These are phyloP conservation scores for Cyberlindnera mycetangii DNA, from an alignment of 805 yeast genomes.

Conservation along the genomic window DNA sequence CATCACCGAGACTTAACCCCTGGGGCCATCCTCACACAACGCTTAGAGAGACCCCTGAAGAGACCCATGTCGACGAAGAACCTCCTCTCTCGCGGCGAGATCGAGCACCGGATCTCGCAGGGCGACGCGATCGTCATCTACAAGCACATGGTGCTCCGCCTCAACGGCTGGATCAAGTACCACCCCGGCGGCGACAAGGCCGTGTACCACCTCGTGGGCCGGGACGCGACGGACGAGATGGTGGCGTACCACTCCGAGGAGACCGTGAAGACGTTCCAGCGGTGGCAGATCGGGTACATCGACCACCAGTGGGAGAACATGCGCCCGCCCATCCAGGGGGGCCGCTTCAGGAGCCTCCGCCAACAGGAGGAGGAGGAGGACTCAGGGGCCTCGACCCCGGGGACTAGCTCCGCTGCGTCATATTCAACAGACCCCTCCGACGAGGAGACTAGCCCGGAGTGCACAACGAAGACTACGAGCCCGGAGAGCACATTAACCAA, in stretches of 20 bases:
- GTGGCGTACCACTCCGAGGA: conserved; percentile 72
- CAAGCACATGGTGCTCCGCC: conserved; percentile 53
- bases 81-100: conserved; percentile 40
- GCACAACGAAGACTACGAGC: too few species aligned
- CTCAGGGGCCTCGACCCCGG: neutral
- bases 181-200: conserved; percentile 94
- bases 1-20: too few species aligned
- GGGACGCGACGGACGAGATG: conserved; percentile 92
- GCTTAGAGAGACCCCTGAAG: neutral
- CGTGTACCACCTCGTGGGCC: conserved; percentile 77
- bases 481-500: too few species aligned
- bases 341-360: conserved; percentile 38
- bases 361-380: conserved; percentile 19
- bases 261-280: conserved; percentile 47
- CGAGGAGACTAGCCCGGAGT: too few species aligned
- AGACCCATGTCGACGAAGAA: conserved; percentile 12
- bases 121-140: conserved; percentile 74
- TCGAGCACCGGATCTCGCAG: conserved; percentile 56
- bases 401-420: neutral
- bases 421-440: conserved; percentile 18
- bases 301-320: conserved; percentile 68
- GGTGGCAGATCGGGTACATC: conserved; percentile 64
- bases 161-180: conserved; percentile 64
- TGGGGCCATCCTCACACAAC: too few species aligned
- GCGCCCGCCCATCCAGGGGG: conserved; percentile 90